A percentile compares a stretch with the other conserved stretches of the same genome.
phyloP scores from a whole-genome alignment of 2,329 filamentous ascomycete genomes.

The Sphaerulina vaccinii region DNA sequence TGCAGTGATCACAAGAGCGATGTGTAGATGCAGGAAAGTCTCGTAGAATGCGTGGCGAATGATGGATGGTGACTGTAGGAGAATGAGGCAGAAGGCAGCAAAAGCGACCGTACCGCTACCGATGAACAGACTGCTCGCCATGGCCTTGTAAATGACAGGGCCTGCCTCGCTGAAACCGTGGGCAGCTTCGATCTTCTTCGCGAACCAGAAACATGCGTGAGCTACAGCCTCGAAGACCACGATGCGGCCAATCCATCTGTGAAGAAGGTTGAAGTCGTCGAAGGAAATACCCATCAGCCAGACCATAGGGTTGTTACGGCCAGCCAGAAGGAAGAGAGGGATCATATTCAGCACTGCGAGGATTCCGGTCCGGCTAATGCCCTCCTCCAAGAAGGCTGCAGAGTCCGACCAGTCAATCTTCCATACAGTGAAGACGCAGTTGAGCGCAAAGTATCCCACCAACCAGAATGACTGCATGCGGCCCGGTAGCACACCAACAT shows the following conservation, averaged over 20 bases:
- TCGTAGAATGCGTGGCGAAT: slow-evolving; percentile 78
- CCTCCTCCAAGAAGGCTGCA: slow-evolving; percentile 67
- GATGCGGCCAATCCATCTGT: slow-evolving; percentile 77
- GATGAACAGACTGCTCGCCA: slow-evolving; percentile 50
- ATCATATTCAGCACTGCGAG: slow-evolving; percentile 75
- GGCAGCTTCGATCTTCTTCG: slow-evolving; percentile 43
- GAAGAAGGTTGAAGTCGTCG: slow-evolving; percentile 78
- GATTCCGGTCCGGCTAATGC: slow-evolving; percentile 68
- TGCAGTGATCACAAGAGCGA: slow-evolving; percentile 59
- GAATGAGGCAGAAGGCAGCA: slow-evolving; percentile 60
- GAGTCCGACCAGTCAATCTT: slow-evolving; percentile 58
- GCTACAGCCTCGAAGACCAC: slow-evolving; percentile 67
- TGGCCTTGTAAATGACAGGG: slow-evolving; percentile 43
- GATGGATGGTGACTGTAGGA: slow-evolving; percentile 68
- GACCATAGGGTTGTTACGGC: slow-evolving; percentile 77
- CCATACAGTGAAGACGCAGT: slow-evolving; percentile 48
- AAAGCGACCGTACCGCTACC: slow-evolving; percentile 63
- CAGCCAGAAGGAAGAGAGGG: slow-evolving; percentile 71
- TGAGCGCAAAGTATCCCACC: slow-evolving; percentile 50
- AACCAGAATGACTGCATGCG: slow-evolving; percentile 51
- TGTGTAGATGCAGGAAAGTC: slow-evolving; percentile 72
- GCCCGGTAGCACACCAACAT: slow-evolving; percentile 50
- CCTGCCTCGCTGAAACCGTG: slow-evolving; percentile 50
- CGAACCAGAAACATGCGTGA: slow-evolving; percentile 63
- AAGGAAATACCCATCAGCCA: slow-evolving; percentile 70